Percentiles rank a stretch among this genome's conserved stretches.
Evolutionary conservation across 2,329 filamentous ascomycete genomes (phyloP).

Genomic region (Epichloe festucae): DNA sequence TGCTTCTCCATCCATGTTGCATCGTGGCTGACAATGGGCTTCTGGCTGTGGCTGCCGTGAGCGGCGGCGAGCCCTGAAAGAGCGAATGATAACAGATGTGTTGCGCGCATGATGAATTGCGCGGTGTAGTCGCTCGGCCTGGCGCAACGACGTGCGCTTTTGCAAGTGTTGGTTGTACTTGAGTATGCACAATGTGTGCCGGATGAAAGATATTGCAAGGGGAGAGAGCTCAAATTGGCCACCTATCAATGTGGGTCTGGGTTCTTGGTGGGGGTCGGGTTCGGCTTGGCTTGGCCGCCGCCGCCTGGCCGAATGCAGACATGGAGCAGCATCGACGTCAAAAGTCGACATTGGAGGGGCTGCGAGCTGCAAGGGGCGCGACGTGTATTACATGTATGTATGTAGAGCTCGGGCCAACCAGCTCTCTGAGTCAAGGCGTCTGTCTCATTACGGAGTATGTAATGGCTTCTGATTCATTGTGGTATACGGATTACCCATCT

Average conservation of each 20-base stretch:
- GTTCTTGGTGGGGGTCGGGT: too few relatives aligned
- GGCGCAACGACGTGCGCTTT: neutral
- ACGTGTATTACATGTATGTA: too few relatives aligned
- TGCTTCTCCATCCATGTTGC: conserved; percentile 53
- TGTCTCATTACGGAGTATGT: too few relatives aligned
- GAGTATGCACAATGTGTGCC: neutral
- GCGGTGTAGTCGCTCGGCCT: neutral
- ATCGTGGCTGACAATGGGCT: conserved; percentile 39
- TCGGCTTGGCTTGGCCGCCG: too few relatives aligned
- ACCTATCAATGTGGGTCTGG: neutral
- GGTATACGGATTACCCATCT: neutral
- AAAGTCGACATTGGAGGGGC: too few relatives aligned
- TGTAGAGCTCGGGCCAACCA: too few relatives aligned
- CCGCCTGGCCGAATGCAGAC: too few relatives aligned
- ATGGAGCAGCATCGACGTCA: too few relatives aligned
- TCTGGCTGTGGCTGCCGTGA: conserved; percentile 39
- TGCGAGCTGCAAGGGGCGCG: too few relatives aligned
- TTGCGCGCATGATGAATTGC: conserved; percentile 14
- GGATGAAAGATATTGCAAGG: neutral
- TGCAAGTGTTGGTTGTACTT: too few relatives aligned
- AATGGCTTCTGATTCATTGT: neutral
- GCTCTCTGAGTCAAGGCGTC: too few relatives aligned
- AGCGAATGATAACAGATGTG: conserved; percentile 21
- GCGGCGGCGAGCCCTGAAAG: conserved; percentile 32
- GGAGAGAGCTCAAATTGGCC: neutral